Evolutionary conservation across 768 basidiomycete genomes (phyloP), one percentile per base, ranked within the genome.

Genomic region (Podaxis carcinomalis): DNA sequence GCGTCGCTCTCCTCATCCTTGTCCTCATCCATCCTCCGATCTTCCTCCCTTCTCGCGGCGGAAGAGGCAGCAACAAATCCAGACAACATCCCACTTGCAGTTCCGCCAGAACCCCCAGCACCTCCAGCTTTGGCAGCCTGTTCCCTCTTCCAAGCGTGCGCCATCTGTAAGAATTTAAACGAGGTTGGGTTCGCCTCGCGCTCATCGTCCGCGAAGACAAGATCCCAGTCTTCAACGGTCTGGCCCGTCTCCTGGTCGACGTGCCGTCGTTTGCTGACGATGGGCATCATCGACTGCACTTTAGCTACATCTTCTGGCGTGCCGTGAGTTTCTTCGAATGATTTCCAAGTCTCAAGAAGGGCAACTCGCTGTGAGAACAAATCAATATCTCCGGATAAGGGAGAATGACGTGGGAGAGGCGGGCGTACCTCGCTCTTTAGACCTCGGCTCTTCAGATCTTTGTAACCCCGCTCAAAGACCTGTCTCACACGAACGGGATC

Each of bases 181-280:
- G 92, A 85, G 0, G 93, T 88, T 0, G 95, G 93, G 68, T 97
- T 96, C 50, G 89, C 85, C 68, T 96, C 95, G 56, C 89, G 83
- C 69, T 97, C 94, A 81, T 98, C 96, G 78, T 98, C 96, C 27
- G 94, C 88, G 73, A 98, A 98, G 21, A 95, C 88, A 68, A 95
- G 85, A 69, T 96, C 95, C 88, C 91, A 96, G 68, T 96, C 95
- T 84, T 95, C 93, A 27, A 94, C 87, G 35, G 86, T 89, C 66
- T 90, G 89, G 1, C 91, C 92, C 5, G 91, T 92, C 68, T 92
- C 89, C 63, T 83, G 84, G 68, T 94, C 92, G 65, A 92, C 89
- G 58, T 89, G 82, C 63, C 93, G 86, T 66, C 87, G 84, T 78
- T 90, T 92, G 72, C 86, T 89, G 57, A 93, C 90, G 53, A 93